These are phyloP conservation scores for Brassica incana DNA, from an alignment of 345 rosid genomes.

Conservation along the genomic window DNA sequence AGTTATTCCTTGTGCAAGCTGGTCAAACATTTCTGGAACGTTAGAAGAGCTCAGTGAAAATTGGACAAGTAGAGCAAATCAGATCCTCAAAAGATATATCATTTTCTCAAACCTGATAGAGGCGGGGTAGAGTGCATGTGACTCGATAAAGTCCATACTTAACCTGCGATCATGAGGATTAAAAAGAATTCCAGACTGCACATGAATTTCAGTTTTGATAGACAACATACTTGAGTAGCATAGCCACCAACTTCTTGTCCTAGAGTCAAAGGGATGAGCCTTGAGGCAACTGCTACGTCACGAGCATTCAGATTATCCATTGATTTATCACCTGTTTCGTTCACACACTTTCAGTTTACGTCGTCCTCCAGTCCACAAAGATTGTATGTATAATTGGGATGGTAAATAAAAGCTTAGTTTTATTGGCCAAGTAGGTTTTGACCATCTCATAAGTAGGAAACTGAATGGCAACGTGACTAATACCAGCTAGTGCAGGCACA, in stretches of 20 bases:
- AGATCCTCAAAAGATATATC: conserved; percentile 10
- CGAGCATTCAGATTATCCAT: too few relatives aligned
- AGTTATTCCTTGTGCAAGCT: conserved; percentile 99
- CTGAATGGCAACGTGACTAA: conserved; percentile 93
- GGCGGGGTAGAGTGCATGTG: conserved; percentile 67
- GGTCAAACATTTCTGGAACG: conserved; percentile 40
- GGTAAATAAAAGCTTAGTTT: conserved; percentile 39
- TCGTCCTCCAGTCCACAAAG: not conserved
- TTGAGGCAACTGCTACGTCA: too few relatives aligned
- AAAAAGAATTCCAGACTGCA: not conserved
- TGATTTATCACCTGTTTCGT: conserved; percentile 27
- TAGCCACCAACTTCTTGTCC: conserved; percentile 99
- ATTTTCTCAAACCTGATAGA: conserved; percentile 73
- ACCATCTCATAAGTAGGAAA: conserved; percentile 80
- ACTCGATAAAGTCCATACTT: conserved; percentile 83
- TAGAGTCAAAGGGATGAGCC: conserved; percentile 77
- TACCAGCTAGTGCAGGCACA: conserved; percentile 83
- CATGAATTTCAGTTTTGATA: conserved; percentile 6
- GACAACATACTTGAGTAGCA: conserved; percentile 69
- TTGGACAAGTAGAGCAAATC: conserved; percentile 17
- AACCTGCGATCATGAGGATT: conserved; percentile 50
- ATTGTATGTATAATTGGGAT: not conserved
- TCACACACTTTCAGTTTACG: conserved; percentile 1
- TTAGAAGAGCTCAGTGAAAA: conserved; percentile 46
- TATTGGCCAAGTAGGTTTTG: conserved; percentile 62